phyloP scores from a whole-genome alignment of 805 yeast genomes.

The Debaryomyces hansenii region DNA sequence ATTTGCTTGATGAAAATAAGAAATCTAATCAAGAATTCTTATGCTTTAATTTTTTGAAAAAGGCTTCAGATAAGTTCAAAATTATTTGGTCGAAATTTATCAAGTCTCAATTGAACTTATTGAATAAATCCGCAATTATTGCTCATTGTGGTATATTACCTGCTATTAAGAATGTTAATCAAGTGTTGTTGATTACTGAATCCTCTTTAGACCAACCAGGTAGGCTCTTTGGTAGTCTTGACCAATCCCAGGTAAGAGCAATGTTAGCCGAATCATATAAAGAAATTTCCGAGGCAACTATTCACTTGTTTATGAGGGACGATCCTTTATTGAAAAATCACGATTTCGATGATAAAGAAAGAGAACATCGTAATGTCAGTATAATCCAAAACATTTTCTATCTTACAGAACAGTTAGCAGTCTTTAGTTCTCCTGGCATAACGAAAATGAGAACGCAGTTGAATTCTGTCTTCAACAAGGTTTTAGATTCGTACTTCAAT shows the following conservation, averaged over 20 bases:
- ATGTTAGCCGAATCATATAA: slow-evolving; percentile 31
- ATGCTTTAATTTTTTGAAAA: slow-evolving; percentile 48
- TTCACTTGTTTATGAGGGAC: slow-evolving; percentile 36
- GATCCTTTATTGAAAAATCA: slow-evolving; percentile 45
- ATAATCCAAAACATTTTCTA: slow-evolving; percentile 40
- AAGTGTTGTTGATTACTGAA: slow-evolving; percentile 33
- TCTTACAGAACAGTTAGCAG: slow-evolving; percentile 32
- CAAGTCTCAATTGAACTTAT: slow-evolving; percentile 48
- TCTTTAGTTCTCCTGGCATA: slow-evolving; percentile 22
- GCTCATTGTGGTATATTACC: slow-evolving; percentile 39
- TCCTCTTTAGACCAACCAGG: slow-evolving; percentile 26
- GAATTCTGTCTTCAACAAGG: slow-evolving; percentile 25
- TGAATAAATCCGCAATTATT: slow-evolving; percentile 34
- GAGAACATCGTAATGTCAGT: slow-evolving; percentile 39
- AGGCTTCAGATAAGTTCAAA: slow-evolving; percentile 50
- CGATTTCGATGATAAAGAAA: slow-evolving; percentile 45
- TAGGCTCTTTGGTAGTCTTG: slow-evolving; percentile 14
- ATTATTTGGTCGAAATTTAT: slow-evolving; percentile 61
- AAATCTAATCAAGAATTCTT: slow-evolving; percentile 65
- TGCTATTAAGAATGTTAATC: slow-evolving; percentile 32
- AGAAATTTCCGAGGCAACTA: slow-evolving; percentile 31
- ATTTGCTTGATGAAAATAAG: slow-evolving; percentile 34
- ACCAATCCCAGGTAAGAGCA: slow-evolving; percentile 17
- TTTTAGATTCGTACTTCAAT: slow-evolving; percentile 33
- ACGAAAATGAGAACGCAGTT: slow-evolving; percentile 23